Evolutionary conservation across 371 early-diverging fungal genomes (phyloP), one percentile per base, ranked within the genome.

Genomic region (Apophysomyces elegans): DNA sequence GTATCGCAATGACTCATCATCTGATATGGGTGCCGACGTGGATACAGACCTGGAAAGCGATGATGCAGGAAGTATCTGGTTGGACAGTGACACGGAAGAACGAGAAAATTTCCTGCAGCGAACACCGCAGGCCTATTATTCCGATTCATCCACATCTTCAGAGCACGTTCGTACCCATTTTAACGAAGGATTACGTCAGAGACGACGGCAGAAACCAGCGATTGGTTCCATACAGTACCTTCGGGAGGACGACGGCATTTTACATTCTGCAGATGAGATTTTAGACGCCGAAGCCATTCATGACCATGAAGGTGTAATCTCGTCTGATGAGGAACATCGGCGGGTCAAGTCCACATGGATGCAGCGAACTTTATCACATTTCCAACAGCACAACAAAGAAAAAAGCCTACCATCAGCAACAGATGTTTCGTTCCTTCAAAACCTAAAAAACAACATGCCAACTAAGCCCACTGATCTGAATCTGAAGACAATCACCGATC

Each of bases 301-400:
- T 54, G 70, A 63, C 36, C 62, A 59, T 14, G 70, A 58, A n/a
- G 35, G 38, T 14, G 50, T 58, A 1, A 38, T 38, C 8, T 70
- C 69, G n/a, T 69, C 69, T 7, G 69, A 69, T 39, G 65, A 69
- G 32, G 69, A 69, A 44, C 62, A 38, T 58, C 45, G 21, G 36
- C 69, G 18, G 47, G 66, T 63, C 12, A 69, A 73, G 37, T 66
- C 68, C 56, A 80, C 50, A 38, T 77, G 81, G 81, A 80, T 80
- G 76, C 74, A 80, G 54, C 76, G 78, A 9, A 80, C 81, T 0
- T 50, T 80, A 14, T 78, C 81, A 16, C 78, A 80, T 63, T 77
- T 80, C 63, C 78, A 77, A 57, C 72, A 72, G 37, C n/a, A n/a
- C 38, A 57, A 44, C 36, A 56, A 37, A 58, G 58, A 38, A 65